Evolutionary conservation across 768 basidiomycete genomes (phyloP).

Genomic region (Lactifluus pinguis): DNA sequence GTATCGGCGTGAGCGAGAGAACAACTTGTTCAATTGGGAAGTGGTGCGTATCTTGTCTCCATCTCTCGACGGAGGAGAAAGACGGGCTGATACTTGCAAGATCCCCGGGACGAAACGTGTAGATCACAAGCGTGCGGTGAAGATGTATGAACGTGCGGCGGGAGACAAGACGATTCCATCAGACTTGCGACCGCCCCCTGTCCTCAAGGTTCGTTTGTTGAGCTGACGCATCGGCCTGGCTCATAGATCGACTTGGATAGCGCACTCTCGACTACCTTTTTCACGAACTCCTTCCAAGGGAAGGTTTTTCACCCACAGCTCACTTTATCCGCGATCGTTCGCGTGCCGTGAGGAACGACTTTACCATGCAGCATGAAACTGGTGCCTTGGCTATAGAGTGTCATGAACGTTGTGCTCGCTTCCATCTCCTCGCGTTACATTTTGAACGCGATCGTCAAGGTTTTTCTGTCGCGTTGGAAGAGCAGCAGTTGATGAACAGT

Average conservation of each 20-base stretch:
- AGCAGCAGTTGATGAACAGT: constrained; percentile 91
- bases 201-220: constrained; percentile 52
- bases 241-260: constrained; percentile 29
- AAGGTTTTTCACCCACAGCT: constrained; percentile 62
- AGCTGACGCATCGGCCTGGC: neutral
- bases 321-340: constrained; percentile 90
- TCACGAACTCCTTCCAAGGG: constrained; percentile 60
- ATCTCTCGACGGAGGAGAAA: neutral
- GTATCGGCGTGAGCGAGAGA: constrained; percentile 82
- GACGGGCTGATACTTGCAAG: constrained; percentile 37
- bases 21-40: constrained; percentile 82
- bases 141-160: constrained; percentile 90
- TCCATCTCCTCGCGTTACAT: constrained; percentile 82
- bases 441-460: constrained; percentile 43
- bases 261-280: constrained; percentile 90
- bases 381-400: constrained; percentile 76
- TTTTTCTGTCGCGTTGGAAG: constrained; percentile 65
- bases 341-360: constrained; percentile 84
- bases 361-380: constrained; percentile 83
- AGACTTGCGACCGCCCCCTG: constrained; percentile 78
- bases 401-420: constrained; percentile 89
- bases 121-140: constrained; percentile 81
- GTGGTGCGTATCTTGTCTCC: constrained; percentile 42
- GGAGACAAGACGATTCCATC: constrained; percentile 89
- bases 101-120: constrained; percentile 79